Base-by-base conservation (phyloP, 2,329 filamentous ascomycete species). In the Colletotrichum tanaceti region DNA sequence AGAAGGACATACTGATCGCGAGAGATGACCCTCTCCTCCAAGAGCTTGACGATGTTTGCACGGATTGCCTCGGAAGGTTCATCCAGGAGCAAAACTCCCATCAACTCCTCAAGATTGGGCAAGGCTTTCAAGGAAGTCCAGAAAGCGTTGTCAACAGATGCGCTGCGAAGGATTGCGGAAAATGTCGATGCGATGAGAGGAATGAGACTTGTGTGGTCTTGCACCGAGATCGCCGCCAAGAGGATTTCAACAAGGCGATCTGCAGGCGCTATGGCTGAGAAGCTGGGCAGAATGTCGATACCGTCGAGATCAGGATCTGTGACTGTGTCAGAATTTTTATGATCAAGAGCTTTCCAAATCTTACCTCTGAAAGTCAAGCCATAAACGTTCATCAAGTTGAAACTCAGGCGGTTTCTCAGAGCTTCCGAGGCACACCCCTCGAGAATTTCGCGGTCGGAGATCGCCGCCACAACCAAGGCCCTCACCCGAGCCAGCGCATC, bases 321-420 rank as follows among this genome's bases (percentile, higher is more conserved):
- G 52, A 22, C 22, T 11, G 35, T 41, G 66, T 77, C 64, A 77
- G 76, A 47, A n/a, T 7, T 7, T 18, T 10, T 32, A 18, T 5
- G 13, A 28, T 14, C n/a, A 18, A 41, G 18, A 20, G 38, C n/a
- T 13, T 14, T 28, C 7, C 18, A 11, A 1, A 22, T 71, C 76
- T 70, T 82, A 85, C 87, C 86, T 77, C 83, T 82, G 22, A 91
- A 78, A 43, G 89, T 83, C 49, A 82, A 75, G 18, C 86, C 77
- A 55, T 91, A 81, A 70, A 83, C 86, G 62, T 89, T 84, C 24
- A 91, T 79, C n/a, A 91, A 79, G 64, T 83, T 82, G 47, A 82
- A 79, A 13, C 83, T 82, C 63, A 91, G 83, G 35, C 80, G 77
- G 35, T 85, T 79, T 69, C 81, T 84, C 55, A 87, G 74, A 44